Evolutionary conservation across 768 basidiomycete genomes (phyloP), one percentile per base, ranked within the genome.

Genomic region (Suillus decipiens): DNA sequence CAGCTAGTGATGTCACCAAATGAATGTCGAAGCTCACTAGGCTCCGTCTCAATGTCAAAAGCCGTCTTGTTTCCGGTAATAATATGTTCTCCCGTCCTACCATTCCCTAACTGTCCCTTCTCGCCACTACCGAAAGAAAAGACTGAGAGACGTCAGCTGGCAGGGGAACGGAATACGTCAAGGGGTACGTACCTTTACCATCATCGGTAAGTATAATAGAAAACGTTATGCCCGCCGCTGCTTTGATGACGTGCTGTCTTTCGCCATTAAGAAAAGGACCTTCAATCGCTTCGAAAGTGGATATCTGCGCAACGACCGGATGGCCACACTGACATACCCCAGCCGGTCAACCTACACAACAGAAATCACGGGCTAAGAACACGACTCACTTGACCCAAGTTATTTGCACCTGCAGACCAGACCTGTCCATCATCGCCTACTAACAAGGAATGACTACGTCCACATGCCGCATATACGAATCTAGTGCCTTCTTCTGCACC

Each of bases 81-180:
- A 63, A 96, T 92, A 41, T 93, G 86, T 75, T 96, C 95, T n/a
- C 96, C 94, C 0, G 94, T 96, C 66, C 86, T 86, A 19, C 96
- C 96, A 72, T 94, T 96, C 0, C 95, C 96, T 0, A 98, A 80
- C 67, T 97, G 96, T 1, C 96, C 96, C 63, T 93, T 88, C 75
- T 97, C 95, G 24, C 88, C 93, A 58, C 92, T 95, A 39, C 96
- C 96, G 66, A 95, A 90, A 1, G 93, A 84, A 69, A 90, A 98
- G 2, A 96, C 93, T 91, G 68, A 56, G 57, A 28, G 33, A 19
- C 55, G 33, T 39, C 28, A 54, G 55, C 59, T 34, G n/a, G 36
- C 60, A 55, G 50, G 34, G 64, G 55, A 45, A 48, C 19, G 17
- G 51, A 42, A 56, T 15, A 42, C 3, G 39, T 56, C 43, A n/a